Evolutionary conservation across 176 grass and related monocot genomes (phyloP).

Genomic region (Pharus latifolius): DNA sequence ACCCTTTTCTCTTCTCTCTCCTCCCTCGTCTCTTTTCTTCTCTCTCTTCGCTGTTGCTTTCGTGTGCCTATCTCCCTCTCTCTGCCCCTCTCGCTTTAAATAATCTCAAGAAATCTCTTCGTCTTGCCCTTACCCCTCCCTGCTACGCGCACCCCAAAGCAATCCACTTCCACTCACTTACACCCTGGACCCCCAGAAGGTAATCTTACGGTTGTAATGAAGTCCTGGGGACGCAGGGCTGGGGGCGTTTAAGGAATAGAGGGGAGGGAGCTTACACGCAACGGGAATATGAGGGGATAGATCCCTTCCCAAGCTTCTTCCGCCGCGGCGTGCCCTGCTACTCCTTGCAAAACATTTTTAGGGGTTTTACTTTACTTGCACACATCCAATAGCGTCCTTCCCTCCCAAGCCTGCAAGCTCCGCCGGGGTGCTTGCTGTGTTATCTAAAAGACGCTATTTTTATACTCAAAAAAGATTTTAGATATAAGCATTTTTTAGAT

Average conservation of each 20-base stretch:
- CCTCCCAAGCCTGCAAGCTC: too few relatives aligned
- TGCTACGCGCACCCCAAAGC: slow-evolving; percentile 15
- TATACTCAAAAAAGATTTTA: too few relatives aligned
- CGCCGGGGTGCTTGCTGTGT: too few relatives aligned
- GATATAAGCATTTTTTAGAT: too few relatives aligned
- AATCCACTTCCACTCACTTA: neutral
- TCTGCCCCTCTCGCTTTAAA: slow-evolving; percentile 36
- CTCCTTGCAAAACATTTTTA: neutral
- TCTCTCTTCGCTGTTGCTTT: slow-evolving; percentile 70
- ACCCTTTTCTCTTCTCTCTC: slow-evolving; percentile 17
- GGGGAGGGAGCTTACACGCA: slow-evolving; percentile 61
- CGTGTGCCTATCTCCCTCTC: slow-evolving; percentile 72
- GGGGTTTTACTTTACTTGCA: too few relatives aligned
- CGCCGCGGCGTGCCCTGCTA: neutral
- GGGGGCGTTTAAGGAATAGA: slow-evolving; percentile 29
- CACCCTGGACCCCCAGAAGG: neutral
- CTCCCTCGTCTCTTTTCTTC: neutral
- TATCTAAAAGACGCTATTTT: too few relatives aligned
- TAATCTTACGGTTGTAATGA: neutral
- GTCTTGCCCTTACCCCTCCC: neutral
- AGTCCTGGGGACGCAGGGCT: neutral
- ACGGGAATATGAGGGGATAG: slow-evolving; percentile 50
- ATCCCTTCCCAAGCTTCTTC: slow-evolving; percentile 33
- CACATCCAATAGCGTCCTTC: too few relatives aligned
- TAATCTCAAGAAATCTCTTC: slow-evolving; percentile 52